Conservation (phyloP, 2,329 filamentous ascomycete species). For the Fusarium sp. region DNA sequence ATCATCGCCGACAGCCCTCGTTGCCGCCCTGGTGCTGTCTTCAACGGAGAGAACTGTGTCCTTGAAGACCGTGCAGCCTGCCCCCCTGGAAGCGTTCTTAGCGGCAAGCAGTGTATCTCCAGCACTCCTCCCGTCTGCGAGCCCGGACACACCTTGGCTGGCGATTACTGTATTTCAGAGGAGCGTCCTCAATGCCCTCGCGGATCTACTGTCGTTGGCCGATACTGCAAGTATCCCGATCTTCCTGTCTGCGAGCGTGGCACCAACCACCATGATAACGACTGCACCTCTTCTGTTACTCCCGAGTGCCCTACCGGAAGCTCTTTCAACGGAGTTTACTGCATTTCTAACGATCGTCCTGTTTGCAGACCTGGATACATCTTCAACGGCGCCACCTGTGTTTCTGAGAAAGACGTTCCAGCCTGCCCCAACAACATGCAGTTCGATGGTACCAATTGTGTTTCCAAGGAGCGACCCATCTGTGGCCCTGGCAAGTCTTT, state of each 20-base stretch:
- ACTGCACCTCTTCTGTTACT: slow-evolving; percentile 4
- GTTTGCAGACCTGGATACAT: not conserved
- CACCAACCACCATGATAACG: not conserved
- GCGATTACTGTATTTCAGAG: not conserved
- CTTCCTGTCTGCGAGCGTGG: slow-evolving; percentile 9
- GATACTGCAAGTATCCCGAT: slow-evolving; percentile 17
- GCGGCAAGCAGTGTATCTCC: slow-evolving; percentile 15
- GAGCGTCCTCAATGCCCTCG: not conserved
- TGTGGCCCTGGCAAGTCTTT: not conserved
- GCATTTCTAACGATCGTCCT: slow-evolving; percentile 1
- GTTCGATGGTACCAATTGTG: slow-evolving; percentile 14
- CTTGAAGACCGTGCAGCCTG: not conserved
- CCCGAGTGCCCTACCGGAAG: not conserved
- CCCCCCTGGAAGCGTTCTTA: slow-evolving; percentile 1
- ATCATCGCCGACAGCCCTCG: not conserved
- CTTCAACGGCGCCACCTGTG: not conserved
- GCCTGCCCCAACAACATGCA: not conserved
- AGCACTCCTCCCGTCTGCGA: not conserved
- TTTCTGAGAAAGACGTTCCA: slow-evolving; percentile 7
- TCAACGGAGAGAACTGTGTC: slow-evolving; percentile 11
- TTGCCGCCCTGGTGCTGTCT: not conserved
- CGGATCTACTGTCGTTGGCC: slow-evolving; percentile 1
- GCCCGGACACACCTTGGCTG: not conserved
- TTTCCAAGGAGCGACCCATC: slow-evolving; percentile 1
- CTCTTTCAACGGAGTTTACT: slow-evolving; percentile 2